Conservation (phyloP, 2,329 filamentous ascomycete genomes). For the Cladophialophora immunda region DNA sequence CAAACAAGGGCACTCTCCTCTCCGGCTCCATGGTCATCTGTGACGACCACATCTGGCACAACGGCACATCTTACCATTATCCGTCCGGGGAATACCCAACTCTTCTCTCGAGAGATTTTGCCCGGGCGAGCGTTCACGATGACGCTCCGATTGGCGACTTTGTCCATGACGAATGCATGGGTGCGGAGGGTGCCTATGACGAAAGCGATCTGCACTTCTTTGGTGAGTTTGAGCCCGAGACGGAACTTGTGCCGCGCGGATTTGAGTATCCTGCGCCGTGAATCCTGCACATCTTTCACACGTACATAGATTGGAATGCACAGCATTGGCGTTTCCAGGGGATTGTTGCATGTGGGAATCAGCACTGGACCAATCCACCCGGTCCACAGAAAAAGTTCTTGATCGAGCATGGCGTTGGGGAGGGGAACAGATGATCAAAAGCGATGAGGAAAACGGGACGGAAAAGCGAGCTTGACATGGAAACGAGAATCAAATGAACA, state of each 20-base stretch:
- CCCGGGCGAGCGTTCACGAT: background rate
- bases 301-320: background rate
- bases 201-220: constrained; percentile 31
- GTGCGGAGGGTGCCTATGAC: constrained; percentile 19
- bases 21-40: constrained; percentile 39
- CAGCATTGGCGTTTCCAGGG: background rate
- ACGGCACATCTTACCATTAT: constrained; percentile 36
- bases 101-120: constrained; percentile 4
- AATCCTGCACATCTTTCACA: background rate
- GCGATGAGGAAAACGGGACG: background rate
- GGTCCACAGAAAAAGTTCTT: background rate
- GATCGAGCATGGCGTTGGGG: constrained; percentile 18
- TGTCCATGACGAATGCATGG: background rate
- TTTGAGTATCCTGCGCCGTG: constrained; percentile 26
- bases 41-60: constrained; percentile 37
- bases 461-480: constrained; percentile 12
- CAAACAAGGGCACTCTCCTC: constrained; percentile 23
- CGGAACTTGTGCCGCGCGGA: background rate
- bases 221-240: constrained; percentile 29
- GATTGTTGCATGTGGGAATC: background rate
- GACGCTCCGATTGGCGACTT: constrained; percentile 4
- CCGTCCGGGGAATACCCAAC: constrained; percentile 37
- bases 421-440: background rate
- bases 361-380: background rate
- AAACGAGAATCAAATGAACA: background rate